Evolutionary conservation across 2,329 filamentous ascomycete species (phyloP).

Genomic region (Aureobasidium sp.): DNA sequence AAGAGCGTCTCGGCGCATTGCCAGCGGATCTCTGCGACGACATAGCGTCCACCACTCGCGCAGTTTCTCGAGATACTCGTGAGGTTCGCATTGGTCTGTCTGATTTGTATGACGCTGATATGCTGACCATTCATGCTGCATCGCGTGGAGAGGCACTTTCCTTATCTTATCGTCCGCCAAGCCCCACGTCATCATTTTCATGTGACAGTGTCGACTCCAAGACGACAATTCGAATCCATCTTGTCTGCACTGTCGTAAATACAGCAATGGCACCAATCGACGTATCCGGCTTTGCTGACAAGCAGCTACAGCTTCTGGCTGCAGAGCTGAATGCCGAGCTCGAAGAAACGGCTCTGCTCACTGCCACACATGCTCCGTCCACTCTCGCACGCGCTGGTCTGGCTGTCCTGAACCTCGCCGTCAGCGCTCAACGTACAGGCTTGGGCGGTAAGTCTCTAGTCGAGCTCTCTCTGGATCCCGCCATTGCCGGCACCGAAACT

Average conservation of each 20-base stretch:
- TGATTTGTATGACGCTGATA: not conserved
- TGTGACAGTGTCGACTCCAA: not conserved
- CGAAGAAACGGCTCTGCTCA: slow-evolving; percentile 59
- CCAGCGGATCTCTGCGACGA: slow-evolving; percentile 4
- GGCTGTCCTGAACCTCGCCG: slow-evolving; percentile 67
- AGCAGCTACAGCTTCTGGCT: slow-evolving; percentile 64
- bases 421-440: slow-evolving; percentile 75
- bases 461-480: slow-evolving; percentile 69
- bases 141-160: not conserved
- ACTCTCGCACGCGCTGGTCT: slow-evolving; percentile 70
- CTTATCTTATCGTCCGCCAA: slow-evolving; percentile 11
- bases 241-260: not conserved
- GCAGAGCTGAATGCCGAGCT: slow-evolving; percentile 67
- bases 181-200: not conserved
- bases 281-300: slow-evolving; percentile 61
- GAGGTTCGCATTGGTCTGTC: slow-evolving; percentile 17
- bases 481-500: slow-evolving; percentile 45
- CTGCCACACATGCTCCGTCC: slow-evolving; percentile 60
- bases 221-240: not conserved
- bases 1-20: slow-evolving; percentile 20
- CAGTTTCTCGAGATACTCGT: slow-evolving; percentile 18
- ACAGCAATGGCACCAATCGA: slow-evolving; percentile 33
- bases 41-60: slow-evolving; percentile 16
- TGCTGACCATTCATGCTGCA: not conserved
- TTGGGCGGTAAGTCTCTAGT: slow-evolving; percentile 86